Conservation (phyloP, 768 basidiomycete genomes). For the Mycena filopes region DNA sequence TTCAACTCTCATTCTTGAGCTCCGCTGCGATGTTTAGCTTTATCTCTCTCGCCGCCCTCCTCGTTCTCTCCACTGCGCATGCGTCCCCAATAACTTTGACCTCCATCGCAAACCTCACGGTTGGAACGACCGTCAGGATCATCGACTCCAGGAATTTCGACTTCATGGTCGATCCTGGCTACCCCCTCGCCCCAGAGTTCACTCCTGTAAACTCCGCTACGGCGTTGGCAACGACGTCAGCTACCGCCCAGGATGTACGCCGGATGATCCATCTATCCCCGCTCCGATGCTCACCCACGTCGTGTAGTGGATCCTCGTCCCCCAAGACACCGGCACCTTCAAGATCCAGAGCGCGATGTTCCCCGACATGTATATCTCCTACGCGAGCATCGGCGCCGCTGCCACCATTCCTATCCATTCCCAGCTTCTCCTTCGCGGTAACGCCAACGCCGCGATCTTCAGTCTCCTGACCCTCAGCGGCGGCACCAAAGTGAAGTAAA, state of each 20-base stretch:
- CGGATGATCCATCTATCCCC: too few species aligned
- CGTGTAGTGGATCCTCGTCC: conserved; percentile 18
- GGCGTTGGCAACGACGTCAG: neutral
- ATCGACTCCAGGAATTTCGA: too few species aligned
- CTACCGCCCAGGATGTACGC: conserved; percentile 10
- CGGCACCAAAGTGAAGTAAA: neutral
- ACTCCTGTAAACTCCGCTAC: neutral
- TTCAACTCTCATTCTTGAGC: too few species aligned
- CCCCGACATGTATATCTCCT: conserved; percentile 14
- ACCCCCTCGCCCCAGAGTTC: conserved; percentile 7
- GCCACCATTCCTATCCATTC: conserved; percentile 2
- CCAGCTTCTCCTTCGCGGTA: conserved; percentile 12
- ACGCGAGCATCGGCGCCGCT: conserved; percentile 7
- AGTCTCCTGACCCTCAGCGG: conserved; percentile 2
- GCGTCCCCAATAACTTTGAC: too few species aligned
- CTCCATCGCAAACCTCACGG: too few species aligned
- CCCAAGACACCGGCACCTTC: conserved; percentile 7
- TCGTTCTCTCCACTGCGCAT: too few species aligned
- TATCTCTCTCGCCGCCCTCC: too few species aligned
- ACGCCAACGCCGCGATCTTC: conserved; percentile 6
- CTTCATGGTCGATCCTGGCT: neutral
- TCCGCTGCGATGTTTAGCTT: too few species aligned
- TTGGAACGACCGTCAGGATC: too few species aligned
- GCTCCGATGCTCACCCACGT: too few species aligned
- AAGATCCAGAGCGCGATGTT: conserved; percentile 10